Evolutionary conservation across 2,329 filamentous ascomycete genomes (phyloP).

Genomic region (Colletotrichum shisoi): DNA sequence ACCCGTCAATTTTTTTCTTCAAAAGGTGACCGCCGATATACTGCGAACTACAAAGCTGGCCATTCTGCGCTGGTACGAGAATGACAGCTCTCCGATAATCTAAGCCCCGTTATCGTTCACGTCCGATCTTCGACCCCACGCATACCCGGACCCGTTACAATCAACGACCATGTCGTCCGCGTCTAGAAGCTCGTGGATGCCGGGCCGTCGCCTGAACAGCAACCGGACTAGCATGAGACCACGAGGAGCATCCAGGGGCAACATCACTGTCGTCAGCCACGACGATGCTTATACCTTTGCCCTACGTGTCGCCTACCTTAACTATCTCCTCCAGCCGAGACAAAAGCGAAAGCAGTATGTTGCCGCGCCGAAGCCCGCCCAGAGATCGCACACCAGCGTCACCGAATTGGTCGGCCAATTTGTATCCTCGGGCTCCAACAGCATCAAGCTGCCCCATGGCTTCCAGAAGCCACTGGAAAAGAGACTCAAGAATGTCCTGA

Average conservation of each 20-base stretch:
- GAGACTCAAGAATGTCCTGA: slow-evolving; percentile 80
- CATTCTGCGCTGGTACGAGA: slow-evolving; percentile 36
- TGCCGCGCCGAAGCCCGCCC: slow-evolving; percentile 67
- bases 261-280: slow-evolving; percentile 59
- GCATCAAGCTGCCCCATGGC: slow-evolving; percentile 65
- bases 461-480: slow-evolving; percentile 67
- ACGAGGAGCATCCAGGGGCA: slow-evolving; percentile 56
- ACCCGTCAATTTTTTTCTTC: slow-evolving; percentile 8
- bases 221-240: slow-evolving; percentile 53
- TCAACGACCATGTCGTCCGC: slow-evolving; percentile 60
- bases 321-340: slow-evolving; percentile 91
- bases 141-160: slow-evolving; percentile 29
- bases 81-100: slow-evolving; percentile 36
- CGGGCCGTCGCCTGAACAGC: slow-evolving; percentile 56
- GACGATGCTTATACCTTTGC: slow-evolving; percentile 93
- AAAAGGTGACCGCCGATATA: slow-evolving; percentile 1
- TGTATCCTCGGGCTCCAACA: slow-evolving; percentile 58
- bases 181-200: slow-evolving; percentile 58
- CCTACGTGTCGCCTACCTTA: slow-evolving; percentile 86
- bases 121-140: slow-evolving; percentile 29
- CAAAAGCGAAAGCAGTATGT: slow-evolving; percentile 90
- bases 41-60: slow-evolving; percentile 20
- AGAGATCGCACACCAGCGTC: slow-evolving; percentile 73
- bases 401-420: slow-evolving; percentile 92
- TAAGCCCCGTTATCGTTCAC: slow-evolving; percentile 21